Evolutionary conservation across 805 yeast genomes (phyloP).

Genomic region (Tetrapisispora taiwanensis): DNA sequence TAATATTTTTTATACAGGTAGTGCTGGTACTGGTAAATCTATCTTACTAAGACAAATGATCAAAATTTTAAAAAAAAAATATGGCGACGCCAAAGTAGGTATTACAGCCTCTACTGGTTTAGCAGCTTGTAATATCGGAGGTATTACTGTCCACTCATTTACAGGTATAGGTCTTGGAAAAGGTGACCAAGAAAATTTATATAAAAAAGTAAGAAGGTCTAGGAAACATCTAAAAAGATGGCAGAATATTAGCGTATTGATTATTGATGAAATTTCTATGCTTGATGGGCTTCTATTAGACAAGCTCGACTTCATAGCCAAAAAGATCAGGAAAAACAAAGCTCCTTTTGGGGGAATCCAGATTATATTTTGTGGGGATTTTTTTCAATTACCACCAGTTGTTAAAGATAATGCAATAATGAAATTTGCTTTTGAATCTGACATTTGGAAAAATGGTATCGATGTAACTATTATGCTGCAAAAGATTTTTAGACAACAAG

Average conservation of each 20-base stretch:
- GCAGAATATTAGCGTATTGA: slow-evolving; percentile 46
- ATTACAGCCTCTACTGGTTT: slow-evolving; percentile 80
- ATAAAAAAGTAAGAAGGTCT: slow-evolving; percentile 44
- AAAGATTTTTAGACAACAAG: slow-evolving; percentile 68
- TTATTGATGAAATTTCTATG: slow-evolving; percentile 77
- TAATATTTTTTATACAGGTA: slow-evolving; percentile 86
- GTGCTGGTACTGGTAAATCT: slow-evolving; percentile 98
- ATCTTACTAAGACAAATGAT: slow-evolving; percentile 63
- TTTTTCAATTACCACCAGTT: slow-evolving; percentile 69
- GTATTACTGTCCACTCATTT: slow-evolving; percentile 65
- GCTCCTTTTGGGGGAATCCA: slow-evolving; percentile 77
- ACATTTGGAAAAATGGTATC: slow-evolving; percentile 52
- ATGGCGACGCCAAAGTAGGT: slow-evolving; percentile 46
- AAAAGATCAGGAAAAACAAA: slow-evolving; percentile 34
- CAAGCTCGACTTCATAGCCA: slow-evolving; percentile 53
- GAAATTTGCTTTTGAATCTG: slow-evolving; percentile 55
- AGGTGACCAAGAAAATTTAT: slow-evolving; percentile 37
- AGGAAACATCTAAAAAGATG: slow-evolving; percentile 44
- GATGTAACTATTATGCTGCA: slow-evolving; percentile 46
- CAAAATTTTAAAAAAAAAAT: slow-evolving; percentile 37
- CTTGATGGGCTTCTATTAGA: slow-evolving; percentile 59
- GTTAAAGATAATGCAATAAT: slow-evolving; percentile 24
- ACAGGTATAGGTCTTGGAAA: slow-evolving; percentile 70
- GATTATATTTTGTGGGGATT: slow-evolving; percentile 68
- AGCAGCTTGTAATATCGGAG: slow-evolving; percentile 77